Conservation (phyloP, 2,329 filamentous ascomycete genomes). For the Didymella segeticola region DNA sequence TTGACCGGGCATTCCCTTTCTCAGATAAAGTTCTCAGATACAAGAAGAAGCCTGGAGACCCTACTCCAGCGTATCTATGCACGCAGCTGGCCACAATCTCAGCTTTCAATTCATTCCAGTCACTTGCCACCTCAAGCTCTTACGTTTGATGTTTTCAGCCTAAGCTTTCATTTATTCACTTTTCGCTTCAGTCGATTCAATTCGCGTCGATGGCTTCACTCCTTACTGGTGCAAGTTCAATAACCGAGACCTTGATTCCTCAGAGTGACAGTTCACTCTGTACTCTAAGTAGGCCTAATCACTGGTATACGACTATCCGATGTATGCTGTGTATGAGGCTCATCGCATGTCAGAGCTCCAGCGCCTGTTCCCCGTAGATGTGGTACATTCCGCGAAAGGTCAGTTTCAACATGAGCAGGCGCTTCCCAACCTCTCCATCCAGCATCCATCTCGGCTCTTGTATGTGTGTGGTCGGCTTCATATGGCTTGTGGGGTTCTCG, state of each 20-base stretch:
- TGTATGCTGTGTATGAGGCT: neutral
- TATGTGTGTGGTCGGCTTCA: neutral
- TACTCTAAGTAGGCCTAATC: no score
- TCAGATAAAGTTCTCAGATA: no score
- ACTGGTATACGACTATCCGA: neutral
- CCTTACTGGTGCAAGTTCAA: no score
- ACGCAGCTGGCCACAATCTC: no score
- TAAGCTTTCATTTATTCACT: neutral
- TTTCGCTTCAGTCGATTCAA: no score
- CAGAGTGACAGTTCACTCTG: no score
- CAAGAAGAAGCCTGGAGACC: no score
- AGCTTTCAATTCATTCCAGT: neutral
- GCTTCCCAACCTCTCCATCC: neutral
- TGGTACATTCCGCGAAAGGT: neutral
- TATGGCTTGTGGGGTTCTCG: neutral
- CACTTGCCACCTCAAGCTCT: neutral
- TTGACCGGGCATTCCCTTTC: no score
- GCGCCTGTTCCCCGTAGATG: neutral
- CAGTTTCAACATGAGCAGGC: neutral
- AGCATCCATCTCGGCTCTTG: neutral
- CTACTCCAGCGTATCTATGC: no score
- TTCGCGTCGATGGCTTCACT: no score
- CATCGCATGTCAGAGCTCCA: neutral
- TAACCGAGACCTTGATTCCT: neutral
- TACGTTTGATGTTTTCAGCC: neutral